These are phyloP conservation scores for Fremontodendron californicum DNA, from an alignment of 345 rosid genomes.

Conservation along the genomic window DNA sequence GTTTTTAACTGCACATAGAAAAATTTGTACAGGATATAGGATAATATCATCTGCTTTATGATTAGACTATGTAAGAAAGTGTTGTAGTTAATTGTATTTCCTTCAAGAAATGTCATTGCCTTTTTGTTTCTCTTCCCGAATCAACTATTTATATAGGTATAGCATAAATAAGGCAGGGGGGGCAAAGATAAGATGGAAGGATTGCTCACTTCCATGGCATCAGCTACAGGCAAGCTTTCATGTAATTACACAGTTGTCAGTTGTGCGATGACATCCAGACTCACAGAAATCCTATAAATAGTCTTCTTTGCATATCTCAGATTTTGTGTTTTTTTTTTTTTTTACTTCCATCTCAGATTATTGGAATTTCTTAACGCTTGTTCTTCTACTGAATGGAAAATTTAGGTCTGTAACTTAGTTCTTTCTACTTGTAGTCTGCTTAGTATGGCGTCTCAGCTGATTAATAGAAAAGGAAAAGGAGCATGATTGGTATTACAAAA, in stretches of 20 bases:
- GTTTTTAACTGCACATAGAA: constrained; percentile 50
- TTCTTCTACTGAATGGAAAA: not conserved
- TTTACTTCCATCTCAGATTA: not conserved
- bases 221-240: not conserved
- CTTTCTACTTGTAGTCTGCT: not conserved
- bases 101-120: constrained; percentile 32
- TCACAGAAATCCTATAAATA: constrained; percentile 4
- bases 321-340: not conserved
- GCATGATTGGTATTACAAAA: not conserved
- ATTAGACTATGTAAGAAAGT: constrained; percentile 2
- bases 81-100: constrained; percentile 20
- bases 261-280: constrained; percentile 32
- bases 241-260: constrained; percentile 37
- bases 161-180: constrained; percentile 20
- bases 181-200: constrained; percentile 3
- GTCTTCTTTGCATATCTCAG: not conserved
- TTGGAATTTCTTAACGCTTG: not conserved
- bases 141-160: constrained; percentile 29
- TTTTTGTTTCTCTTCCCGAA: not conserved
- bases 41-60: constrained; percentile 18
- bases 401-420: not conserved
- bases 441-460: no score
- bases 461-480: not conserved
- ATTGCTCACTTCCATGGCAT: constrained; percentile 15
- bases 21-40: constrained; percentile 56